Base-by-base conservation (phyloP, 2,329 filamentous ascomycete genomes). In the Colletotrichum trifolii region DNA sequence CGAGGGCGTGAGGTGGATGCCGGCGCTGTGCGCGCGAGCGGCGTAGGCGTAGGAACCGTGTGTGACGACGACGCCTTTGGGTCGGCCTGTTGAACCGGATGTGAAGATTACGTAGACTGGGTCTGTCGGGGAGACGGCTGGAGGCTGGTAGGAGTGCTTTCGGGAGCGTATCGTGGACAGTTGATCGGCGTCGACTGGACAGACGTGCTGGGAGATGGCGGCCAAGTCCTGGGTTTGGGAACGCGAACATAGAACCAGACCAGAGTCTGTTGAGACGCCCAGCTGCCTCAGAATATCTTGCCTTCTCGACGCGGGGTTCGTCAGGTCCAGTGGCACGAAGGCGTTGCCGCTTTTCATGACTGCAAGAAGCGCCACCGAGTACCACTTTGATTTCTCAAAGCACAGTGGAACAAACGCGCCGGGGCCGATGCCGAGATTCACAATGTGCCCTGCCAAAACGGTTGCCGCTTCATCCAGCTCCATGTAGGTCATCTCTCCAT, bases 261-360 rank as follows among this genome's bases (percentile, higher is more conserved):
- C 57, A 3, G 35, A 33, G 6, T 15, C 11, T 9, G 10, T 2
- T 1, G 39, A 50, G 9, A 55, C 42, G 2, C 35, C 50, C 0
- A 64, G 36, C 8, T 66, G 63, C 25, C 39, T 49, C n/a, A 62
- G 17, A 2, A 66, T 66, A 2, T 66, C 54, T 15, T 35, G 6
- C 6, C 17, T 57, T 9, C 63, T 38, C 3, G 15, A 7, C 0
- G 40, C 4, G 2, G 63, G 58, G 11, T 66, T 63, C 0, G 53
- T 42, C 3, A 69, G 68, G 45, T 77, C 75, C 11, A 77, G 57
- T 3, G 72, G 71, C 1, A 73, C 72, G 38, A 76, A 74, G 0
- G 72, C 72, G 7, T 71, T 74, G 5, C 76, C 76, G 4, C 75
- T 66, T 54, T 75, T 76, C 60, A 76, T 69, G 8, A 76, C 60